Base-by-base conservation (phyloP, 345 rosid species). In the Syzygium aqueum region DNA sequence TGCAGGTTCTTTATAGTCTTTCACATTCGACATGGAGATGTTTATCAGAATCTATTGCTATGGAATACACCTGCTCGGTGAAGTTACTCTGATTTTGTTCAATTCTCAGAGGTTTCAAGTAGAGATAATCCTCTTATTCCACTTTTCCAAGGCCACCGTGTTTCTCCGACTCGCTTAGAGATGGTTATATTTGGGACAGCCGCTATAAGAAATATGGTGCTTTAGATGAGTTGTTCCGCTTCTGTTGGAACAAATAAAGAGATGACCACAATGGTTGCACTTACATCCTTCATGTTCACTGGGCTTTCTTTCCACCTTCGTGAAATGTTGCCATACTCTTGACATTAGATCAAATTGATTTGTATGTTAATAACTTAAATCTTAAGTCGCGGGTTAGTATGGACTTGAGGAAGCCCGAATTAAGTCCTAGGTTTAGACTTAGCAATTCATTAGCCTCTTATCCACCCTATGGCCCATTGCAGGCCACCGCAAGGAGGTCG, bases 231-330 rank as follows among this genome's bases (percentile, higher is more conserved):
- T 52, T 33, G 87, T 86, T 22, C 87, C 87, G 11, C 63, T 22
- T 28, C 87, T 86, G 84, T 84, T 86, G 19, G 87, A 86, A 86
- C 87, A 86, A 51, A 84, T 85, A n/a, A 73, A 86, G n/a, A 86
- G 50, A 61, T 86, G 84, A 13, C 87, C 87, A 40, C 87, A 77
- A 8, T 86, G 30, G 87, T 86, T 59, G 61, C 87, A 86, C 27
- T 27, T 84, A 33, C 87, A 86, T 53, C 73, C 87, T 52, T 77
- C 87, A 67, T 84, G 87, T 51, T 77, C 84, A 21, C 84, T 84
- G 25, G 87, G 84, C 87, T 50, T 86, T 84, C 73, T 86, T 27
- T 46, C 82, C 13, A 86, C 61, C 84, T 28, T 73, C 23, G 87
- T 86, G 46, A 73, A 86, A 86, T 86, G 87, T 53, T 52, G 30